phyloP scores from a whole-genome alignment of 345 rosid genomes.

The Lumnitzera littorea region DNA sequence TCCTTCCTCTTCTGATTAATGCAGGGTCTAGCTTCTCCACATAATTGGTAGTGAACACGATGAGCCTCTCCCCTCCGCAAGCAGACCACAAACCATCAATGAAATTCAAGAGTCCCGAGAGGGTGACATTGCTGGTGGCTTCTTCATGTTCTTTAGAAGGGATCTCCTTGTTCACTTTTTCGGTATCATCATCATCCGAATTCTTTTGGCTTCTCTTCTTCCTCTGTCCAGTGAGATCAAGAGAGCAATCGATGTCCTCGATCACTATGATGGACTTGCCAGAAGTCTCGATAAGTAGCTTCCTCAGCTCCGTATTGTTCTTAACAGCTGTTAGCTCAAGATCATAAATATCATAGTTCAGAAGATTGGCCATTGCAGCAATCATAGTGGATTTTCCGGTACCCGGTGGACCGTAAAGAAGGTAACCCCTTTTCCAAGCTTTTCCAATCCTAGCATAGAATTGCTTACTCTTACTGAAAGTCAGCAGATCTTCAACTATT shows the following conservation, averaged over 20 bases:
- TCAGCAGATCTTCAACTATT: conserved; percentile 44
- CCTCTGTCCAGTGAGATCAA: conserved; percentile 51
- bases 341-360: conserved; percentile 33
- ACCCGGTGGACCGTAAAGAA: conserved; percentile 43
- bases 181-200: conserved; percentile 15
- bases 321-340: conserved; percentile 36
- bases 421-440: conserved; percentile 53
- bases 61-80: conserved; percentile 57
- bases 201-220: conserved; percentile 24
- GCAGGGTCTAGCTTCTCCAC: conserved; percentile 65
- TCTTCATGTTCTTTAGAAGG: conserved; percentile 23
- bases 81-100: conserved; percentile 75
- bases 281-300: conserved; percentile 32
- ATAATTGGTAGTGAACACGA: conserved; percentile 57
- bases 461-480: conserved; percentile 44
- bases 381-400: conserved; percentile 40
- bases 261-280: conserved; percentile 46
- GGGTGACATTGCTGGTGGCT: conserved; percentile 41
- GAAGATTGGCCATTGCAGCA: conserved; percentile 39
- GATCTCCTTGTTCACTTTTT: conserved; percentile 22
- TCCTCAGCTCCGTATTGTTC: conserved; percentile 31
- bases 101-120: conserved; percentile 57
- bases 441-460: conserved; percentile 49
- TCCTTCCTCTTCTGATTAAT: conserved; percentile 57
- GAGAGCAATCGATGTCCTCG: conserved; percentile 50